Evolutionary conservation across 225 moss, liverwort and hornwort genomes (phyloP), one percentile per base, ranked within the genome.

Genomic region (Polytrichum formosum): DNA sequence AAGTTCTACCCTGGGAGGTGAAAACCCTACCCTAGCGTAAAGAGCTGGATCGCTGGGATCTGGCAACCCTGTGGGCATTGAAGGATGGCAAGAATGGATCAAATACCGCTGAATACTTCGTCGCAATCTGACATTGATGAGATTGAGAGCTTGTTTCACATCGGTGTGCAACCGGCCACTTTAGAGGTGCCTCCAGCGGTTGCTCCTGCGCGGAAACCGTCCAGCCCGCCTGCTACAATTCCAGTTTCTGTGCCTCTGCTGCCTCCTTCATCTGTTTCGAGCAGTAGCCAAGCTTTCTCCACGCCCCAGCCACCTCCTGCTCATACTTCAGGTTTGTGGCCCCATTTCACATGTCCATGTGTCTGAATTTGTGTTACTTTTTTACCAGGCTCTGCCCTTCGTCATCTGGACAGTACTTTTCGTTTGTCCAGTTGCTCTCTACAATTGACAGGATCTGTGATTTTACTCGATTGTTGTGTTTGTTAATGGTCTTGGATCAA

Each of bases 111-210:
- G 67, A 76, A 81, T 63, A 56, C 76, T 23, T 78, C 72, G 13
- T 87, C 86, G 53, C 84, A 83, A 77, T 86, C 83, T 25, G 77
- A 90, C 81, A 98, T 98, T 46, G 97, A 98, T 70, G 97, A 98
- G 81, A 98, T 94, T 67, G 94, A 98, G 90, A 94, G 88, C 76
- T 70, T 98, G 71, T 98, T 98, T 83, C 84, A 91, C 80, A 85
- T 94, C 60, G 92, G 90, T 78, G 97, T 98, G 33, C 76, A 91
- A 76, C 94, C 94, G 59, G 92, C 97, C 25, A 87, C 83, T 18
- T 82, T 91, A 54, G 91, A 92, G 81, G 94, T 88, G 20, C 90
- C 91, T 4, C 90, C 82, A 46, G 85, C 94, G 5, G 83, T 75
- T 53, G 76, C 88, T 67, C 77, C 82, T 3, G 85, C 79, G 9